A percentile compares a stretch with the other conserved stretches of the same genome.
Conservation (phyloP, 192 early-diverging fungal species). For the Pecoramyces ruminantium region DNA sequence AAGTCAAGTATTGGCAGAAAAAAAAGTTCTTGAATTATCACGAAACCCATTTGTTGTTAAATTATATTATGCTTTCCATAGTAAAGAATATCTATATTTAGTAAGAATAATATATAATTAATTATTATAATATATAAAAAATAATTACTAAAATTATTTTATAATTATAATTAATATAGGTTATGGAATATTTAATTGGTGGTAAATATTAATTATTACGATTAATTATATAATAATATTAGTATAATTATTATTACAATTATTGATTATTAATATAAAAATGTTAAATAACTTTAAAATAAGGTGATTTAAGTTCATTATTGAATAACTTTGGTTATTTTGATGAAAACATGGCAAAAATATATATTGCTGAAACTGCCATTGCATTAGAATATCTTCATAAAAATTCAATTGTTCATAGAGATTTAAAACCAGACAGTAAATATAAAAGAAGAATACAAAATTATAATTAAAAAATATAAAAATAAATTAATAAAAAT, state of each 20-base stretch:
- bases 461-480: not conserved
- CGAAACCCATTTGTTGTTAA: slow-evolving; percentile 75
- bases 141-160: too few species aligned
- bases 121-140: not conserved
- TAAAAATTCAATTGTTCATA: slow-evolving; percentile 70
- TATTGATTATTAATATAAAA: too few species aligned
- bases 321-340: slow-evolving; percentile 58
- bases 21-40: slow-evolving; percentile 61
- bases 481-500: not conserved
- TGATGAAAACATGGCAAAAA: slow-evolving; percentile 59
- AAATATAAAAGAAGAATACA: slow-evolving; percentile 40
- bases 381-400: slow-evolving; percentile 85
- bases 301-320: slow-evolving; percentile 56
- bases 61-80: slow-evolving; percentile 85
- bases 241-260: slow-evolving; percentile 1
- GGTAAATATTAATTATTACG: slow-evolving; percentile 16
- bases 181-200: slow-evolving; percentile 82
- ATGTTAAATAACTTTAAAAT: too few species aligned
- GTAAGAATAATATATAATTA: slow-evolving; percentile 12
- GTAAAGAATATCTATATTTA: slow-evolving; percentile 68
- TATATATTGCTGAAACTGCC: slow-evolving; percentile 81
- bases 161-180: not conserved
- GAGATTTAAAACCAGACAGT: slow-evolving; percentile 30
- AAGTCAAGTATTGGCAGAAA: slow-evolving; percentile 74
- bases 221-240: slow-evolving; percentile 1